Evolutionary conservation across 257 asterid genomes (phyloP), one percentile per base, ranked within the genome.

Genomic region (Solanum ahanhuiri): DNA sequence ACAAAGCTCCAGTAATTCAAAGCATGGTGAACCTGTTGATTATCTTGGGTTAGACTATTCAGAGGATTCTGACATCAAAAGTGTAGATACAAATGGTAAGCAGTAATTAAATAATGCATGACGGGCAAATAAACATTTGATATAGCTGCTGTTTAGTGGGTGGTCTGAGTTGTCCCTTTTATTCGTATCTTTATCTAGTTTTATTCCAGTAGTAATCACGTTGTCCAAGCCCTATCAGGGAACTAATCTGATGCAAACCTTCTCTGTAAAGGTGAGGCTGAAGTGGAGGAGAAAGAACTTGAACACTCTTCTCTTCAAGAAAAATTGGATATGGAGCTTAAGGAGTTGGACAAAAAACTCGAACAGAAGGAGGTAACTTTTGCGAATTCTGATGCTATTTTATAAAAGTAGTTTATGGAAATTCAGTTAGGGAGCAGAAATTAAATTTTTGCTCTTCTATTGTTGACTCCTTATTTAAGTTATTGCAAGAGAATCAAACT

Each of bases 241-340:
- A 18, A 17, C 84, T 81, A 15, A 81, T 81, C 84, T 48, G 67
- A 81, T 81, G 67, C 20, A 28, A 81, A 48, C 30, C 30, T 66
- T 6, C 30, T 60, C 75, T 87, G 82, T 89, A 86, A 91, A 97
- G 99, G 88, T 82, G 95, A 89, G 83, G 91, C 85, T 67, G 98
- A 94, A 90, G 98, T 90, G 87, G 98, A 90, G 89, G 93, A 96
- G 85, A 93, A 96, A 88, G 98, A 94, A 90, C 93, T 93, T 23
- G 98, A 95, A 25, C 98, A 97, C 93, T 91, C 95, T 91, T 94
- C 99, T 87, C 94, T 94, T 87, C 99, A 97, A 91, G 98, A 97
- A 90, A 90, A 89, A 87, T 72, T 97, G 90, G 99, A 97, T 85
- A 86, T 64, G 88, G 99, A 97, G 92, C 94, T 97, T 77, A 93